Evolutionary conservation across 805 yeast genomes (phyloP).

Genomic region (Candida fluviatilis): DNA sequence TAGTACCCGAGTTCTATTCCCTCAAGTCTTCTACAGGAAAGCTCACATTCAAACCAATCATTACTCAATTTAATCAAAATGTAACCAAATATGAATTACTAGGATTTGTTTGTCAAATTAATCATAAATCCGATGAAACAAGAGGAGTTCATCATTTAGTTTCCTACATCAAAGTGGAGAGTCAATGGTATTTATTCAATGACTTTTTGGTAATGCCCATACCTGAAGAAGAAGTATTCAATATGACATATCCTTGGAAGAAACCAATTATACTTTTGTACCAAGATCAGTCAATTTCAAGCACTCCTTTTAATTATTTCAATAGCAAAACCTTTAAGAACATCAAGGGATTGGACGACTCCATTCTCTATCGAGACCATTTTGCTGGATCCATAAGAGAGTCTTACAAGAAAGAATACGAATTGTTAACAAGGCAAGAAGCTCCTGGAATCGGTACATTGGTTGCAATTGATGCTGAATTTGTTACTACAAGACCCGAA

Average conservation of each 20-base stretch:
- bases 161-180: conserved; percentile 48
- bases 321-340: conserved; percentile 19
- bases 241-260: conserved; percentile 76
- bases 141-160: conserved; percentile 54
- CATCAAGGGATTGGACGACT: conserved; percentile 43
- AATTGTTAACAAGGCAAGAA: conserved; percentile 60
- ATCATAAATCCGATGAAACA: conserved; percentile 36
- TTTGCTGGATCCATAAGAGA: conserved; percentile 67
- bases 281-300: conserved; percentile 43
- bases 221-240: conserved; percentile 71
- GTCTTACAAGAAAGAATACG: conserved; percentile 57
- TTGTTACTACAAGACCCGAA: conserved; percentile 78
- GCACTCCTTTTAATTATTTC: conserved; percentile 23
- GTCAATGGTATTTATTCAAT: conserved; percentile 79
- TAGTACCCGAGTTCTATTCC: conserved; percentile 55
- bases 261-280: conserved; percentile 71
- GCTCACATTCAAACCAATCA: conserved; percentile 31
- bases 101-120: conserved; percentile 69
- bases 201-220: conserved; percentile 83
- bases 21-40: conserved; percentile 27
- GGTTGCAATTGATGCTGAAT: conserved; percentile 95
- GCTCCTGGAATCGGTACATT: conserved; percentile 73
- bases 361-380: conserved; percentile 68
- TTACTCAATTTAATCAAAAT: conserved; percentile 17
- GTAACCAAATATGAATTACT: conserved; percentile 53